Evolutionary conservation across 129 eudicot species (phyloP).

Genomic region (Tanacetum coccineum): DNA sequence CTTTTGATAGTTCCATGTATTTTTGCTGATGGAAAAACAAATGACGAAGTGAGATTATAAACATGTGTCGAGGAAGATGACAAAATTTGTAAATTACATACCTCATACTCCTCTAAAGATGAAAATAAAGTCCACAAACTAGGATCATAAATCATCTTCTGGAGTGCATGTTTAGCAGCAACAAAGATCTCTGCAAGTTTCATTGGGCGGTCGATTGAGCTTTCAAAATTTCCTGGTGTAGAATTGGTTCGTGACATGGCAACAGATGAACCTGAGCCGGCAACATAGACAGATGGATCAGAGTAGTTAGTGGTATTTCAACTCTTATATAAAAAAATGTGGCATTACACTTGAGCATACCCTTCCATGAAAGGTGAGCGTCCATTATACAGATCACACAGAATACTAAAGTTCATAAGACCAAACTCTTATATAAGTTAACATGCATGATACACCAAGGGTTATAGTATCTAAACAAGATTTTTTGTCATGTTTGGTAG

Average conservation of each 20-base stretch:
- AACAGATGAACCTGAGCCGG: constrained; percentile 66
- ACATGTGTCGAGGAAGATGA: constrained; percentile 8
- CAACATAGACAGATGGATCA: constrained; percentile 30
- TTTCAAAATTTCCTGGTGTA: constrained; percentile 86
- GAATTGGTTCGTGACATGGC: constrained; percentile 79
- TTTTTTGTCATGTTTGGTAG: too few species aligned
- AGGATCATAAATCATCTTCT: constrained; percentile 63
- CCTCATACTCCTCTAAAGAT: constrained; percentile 80
- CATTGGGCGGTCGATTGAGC: constrained; percentile 86
- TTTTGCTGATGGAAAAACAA: constrained; percentile 20
- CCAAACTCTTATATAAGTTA: constrained; percentile 6
- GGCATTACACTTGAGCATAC: constrained; percentile 35
- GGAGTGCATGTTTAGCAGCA: constrained; percentile 88
- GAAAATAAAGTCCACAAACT: constrained; percentile 66
- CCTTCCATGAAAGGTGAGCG: constrained; percentile 53
- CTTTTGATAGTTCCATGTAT: too few species aligned
- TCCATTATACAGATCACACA: constrained; percentile 54
- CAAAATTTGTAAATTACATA: constrained; percentile 18
- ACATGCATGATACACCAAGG: not conserved
- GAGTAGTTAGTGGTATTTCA: constrained; percentile 14
- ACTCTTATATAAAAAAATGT: not conserved
- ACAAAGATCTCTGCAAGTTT: constrained; percentile 83
- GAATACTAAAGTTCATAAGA: not conserved
- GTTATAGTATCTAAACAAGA: too few species aligned
- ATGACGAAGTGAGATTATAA: constrained; percentile 8